Evolutionary conservation across 2,329 filamentous ascomycete genomes (phyloP), one percentile per base, ranked within the genome.

Genomic region (Penicillium sp.): DNA sequence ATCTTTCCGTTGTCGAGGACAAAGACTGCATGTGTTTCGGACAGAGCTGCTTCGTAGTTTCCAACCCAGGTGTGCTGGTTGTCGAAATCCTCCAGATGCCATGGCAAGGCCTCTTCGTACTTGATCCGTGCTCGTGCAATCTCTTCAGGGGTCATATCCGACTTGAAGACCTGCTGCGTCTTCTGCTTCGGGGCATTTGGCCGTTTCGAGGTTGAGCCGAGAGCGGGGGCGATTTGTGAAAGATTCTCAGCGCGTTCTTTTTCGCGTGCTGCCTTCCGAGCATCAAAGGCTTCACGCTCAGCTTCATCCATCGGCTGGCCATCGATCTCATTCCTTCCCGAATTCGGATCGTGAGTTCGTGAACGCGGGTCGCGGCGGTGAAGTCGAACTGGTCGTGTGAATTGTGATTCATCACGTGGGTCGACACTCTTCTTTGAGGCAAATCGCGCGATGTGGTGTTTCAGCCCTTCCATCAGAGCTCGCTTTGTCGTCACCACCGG

Each of bases 21-120:
- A 51, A 95, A 88, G 61, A 95, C 88, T 48, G 91, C 90, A 49
- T 90, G 87, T 1, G 79, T 81, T 66, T 93, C 88, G 0, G 93
- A 96, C 36, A 97, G 82, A 17, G 91, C 90, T 26, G 89, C 88
- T 66, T 97, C 89, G 65, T 97, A 97, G 54, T 87, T 89, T 42
- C 92, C 94, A 33, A 94, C 87, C 91, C 92, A 97, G 3, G 90
- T 89, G 66, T 96, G 93, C 73, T 93, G 96, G 61, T 91, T 91
- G 67, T 99, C 93, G 38, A 92, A 95, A 72, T 99, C 94, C 71
- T 99, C 94, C 35, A 99, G 75, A 71, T 97, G 92, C 94, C 94
- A 99, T 6, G 94, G 94, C 47, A 97, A 79, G 4, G 93, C 91
- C 73, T 99, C 94, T 71, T 97, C 94, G 63, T 97, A 99, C 60